phyloP scores from a whole-genome alignment of 805 yeast genomes.

The Kodamaea neixiangensis region DNA sequence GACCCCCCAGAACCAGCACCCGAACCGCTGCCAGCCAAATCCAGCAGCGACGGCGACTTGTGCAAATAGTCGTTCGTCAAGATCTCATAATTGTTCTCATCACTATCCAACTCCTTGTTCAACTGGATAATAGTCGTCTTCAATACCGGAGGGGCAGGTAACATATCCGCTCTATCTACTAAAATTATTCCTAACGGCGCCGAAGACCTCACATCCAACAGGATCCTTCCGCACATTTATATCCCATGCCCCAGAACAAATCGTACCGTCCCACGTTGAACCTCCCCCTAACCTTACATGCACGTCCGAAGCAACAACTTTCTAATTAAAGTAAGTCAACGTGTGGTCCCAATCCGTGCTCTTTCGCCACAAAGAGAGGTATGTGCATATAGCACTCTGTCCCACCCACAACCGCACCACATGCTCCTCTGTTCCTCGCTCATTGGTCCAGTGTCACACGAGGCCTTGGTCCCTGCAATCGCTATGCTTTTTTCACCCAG shows the following conservation, averaged over 20 bases:
- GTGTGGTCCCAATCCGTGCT: constrained; percentile 9
- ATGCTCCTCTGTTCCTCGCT: not conserved
- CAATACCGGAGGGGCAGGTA: constrained; percentile 44
- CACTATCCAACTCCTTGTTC: constrained; percentile 44
- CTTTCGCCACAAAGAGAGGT: not conserved
- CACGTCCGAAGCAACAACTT: not conserved
- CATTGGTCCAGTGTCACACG: constrained; percentile 7
- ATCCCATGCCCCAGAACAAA: not conserved
- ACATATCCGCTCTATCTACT: constrained; percentile 7
- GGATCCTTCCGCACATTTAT: constrained; percentile 9
- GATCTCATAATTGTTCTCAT: constrained; percentile 44
- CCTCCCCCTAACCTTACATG: constrained; percentile 8
- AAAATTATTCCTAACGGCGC: not conserved
- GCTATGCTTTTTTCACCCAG: not conserved
- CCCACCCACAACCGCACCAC: not conserved
- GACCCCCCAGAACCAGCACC: constrained; percentile 5
- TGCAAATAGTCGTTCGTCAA: constrained; percentile 39
- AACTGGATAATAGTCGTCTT: constrained; percentile 48
- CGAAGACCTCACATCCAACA: not conserved
- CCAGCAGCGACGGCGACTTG: constrained; percentile 10
- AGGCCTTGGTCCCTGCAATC: not conserved
- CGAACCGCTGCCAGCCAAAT: constrained; percentile 1
- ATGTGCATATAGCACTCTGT: not conserved
- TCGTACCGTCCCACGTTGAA: constrained; percentile 10
- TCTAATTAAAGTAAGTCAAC: constrained; percentile 12